phyloP scores from a whole-genome alignment of 352 stramenopile species.

The Pseudoperonospora humuli region DNA sequence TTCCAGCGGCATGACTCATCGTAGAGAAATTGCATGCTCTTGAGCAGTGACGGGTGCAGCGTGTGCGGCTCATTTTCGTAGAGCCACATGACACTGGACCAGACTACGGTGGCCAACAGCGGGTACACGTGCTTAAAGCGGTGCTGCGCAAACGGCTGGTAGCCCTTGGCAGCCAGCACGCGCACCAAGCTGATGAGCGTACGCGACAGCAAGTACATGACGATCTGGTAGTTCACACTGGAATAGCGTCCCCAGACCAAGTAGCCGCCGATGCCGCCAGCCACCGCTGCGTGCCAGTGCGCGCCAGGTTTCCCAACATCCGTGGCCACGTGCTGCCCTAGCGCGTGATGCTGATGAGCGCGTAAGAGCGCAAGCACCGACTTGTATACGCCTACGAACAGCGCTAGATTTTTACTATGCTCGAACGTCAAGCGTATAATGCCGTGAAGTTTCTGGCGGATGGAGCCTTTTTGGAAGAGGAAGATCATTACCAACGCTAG shows the following conservation, averaged over 20 bases:
- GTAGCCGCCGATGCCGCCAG: constrained; percentile 69
- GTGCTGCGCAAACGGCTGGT: constrained; percentile 54
- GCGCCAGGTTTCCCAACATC: constrained; percentile 55
- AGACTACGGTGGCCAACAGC: constrained; percentile 63
- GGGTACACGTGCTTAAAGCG: constrained; percentile 76
- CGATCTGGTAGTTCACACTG: constrained; percentile 85
- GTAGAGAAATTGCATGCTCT: constrained; percentile 88
- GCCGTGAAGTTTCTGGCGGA: constrained; percentile 64
- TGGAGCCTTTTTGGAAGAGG: constrained; percentile 75
- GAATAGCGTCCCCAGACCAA: constrained; percentile 82
- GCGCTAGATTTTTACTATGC: constrained; percentile 81
- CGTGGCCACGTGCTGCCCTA: constrained; percentile 23
- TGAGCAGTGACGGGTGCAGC: constrained; percentile 73
- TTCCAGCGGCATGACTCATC: constrained; percentile 76
- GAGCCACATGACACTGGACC: constrained; percentile 80
- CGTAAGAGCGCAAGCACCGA: constrained; percentile 53
- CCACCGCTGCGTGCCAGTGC: constrained; percentile 74
- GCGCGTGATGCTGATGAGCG: constrained; percentile 41
- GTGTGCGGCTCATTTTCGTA: constrained; percentile 78
- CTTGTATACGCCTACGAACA: constrained; percentile 88
- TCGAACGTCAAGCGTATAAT: constrained; percentile 79
- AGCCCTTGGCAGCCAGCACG: constrained; percentile 50
- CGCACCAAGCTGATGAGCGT: constrained; percentile 63
- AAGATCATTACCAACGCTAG: constrained; percentile 88
- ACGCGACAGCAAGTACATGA: constrained; percentile 84